Conservation (phyloP, 2,329 filamentous ascomycete species). For the Talaromyces sp. region DNA sequence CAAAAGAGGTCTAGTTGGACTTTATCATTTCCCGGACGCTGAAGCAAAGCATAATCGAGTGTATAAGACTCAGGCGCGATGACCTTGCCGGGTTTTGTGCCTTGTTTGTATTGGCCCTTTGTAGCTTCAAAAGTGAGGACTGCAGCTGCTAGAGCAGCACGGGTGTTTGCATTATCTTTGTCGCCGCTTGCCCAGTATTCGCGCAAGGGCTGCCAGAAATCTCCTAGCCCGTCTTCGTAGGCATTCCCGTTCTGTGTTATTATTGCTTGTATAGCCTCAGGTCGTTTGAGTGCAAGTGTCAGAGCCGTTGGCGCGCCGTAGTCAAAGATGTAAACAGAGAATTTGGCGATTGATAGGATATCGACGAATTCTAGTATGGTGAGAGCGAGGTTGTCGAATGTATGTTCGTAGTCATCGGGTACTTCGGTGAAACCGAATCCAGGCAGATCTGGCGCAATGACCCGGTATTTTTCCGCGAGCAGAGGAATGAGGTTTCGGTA, state of each 20-base stretch:
- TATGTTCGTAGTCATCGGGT: slow-evolving; percentile 52
- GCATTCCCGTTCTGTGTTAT: slow-evolving; percentile 63
- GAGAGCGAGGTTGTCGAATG: slow-evolving; percentile 53
- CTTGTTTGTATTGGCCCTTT: slow-evolving; percentile 48
- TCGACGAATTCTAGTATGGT: slow-evolving; percentile 53
- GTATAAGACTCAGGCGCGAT: slow-evolving; percentile 50
- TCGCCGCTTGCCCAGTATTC: slow-evolving; percentile 47
- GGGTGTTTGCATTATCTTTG: slow-evolving; percentile 31
- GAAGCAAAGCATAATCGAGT: slow-evolving; percentile 55
- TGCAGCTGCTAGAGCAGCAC: slow-evolving; percentile 36
- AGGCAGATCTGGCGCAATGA: slow-evolving; percentile 60
- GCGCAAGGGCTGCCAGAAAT: slow-evolving; percentile 53
- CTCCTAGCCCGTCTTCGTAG: slow-evolving; percentile 56
- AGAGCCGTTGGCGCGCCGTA: slow-evolving; percentile 60
- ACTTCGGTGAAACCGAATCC: slow-evolving; percentile 59
- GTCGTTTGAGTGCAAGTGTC: slow-evolving; percentile 53
- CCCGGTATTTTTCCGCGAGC: slow-evolving; percentile 43
- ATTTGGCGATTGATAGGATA: slow-evolving; percentile 48
- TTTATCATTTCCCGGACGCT: slow-evolving; percentile 51
- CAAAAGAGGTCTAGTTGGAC: slow-evolving; percentile 58
- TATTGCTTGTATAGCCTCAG: slow-evolving; percentile 52
- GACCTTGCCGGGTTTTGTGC: slow-evolving; percentile 34
- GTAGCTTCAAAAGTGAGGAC: slow-evolving; percentile 43
- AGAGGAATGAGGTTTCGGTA: slow-evolving; percentile 49
- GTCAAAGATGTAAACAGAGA: slow-evolving; percentile 62